These are phyloP conservation scores for Cicer yamashitae DNA, from an alignment of 306 rosid genomes.

Conservation along the genomic window DNA sequence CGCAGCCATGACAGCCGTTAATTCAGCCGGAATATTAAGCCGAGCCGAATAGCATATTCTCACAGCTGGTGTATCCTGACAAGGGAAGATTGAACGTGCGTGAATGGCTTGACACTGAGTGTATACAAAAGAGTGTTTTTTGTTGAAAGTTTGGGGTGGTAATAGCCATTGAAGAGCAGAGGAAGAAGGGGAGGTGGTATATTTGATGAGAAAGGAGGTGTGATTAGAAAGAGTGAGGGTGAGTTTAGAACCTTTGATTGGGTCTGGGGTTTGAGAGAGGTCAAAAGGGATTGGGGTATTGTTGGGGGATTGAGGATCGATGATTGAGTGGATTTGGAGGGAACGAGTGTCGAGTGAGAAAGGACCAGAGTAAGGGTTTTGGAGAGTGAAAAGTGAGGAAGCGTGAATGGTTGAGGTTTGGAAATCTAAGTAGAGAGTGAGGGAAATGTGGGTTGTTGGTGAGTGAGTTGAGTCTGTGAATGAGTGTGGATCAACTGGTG, in stretches of 20 bases:
- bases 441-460: conserved; percentile 58
- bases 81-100: conserved; percentile 86
- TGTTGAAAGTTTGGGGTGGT: conserved; percentile 80
- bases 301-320: conserved; percentile 52
- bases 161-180: conserved; percentile 93
- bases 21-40: conserved; percentile 63
- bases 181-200: conserved; percentile 71
- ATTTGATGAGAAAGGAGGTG: conserved; percentile 58
- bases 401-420: conserved; percentile 64
- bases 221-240: conserved; percentile 61
- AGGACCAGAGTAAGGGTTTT: conserved; percentile 58
- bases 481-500: conserved; percentile 88
- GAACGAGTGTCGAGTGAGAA: conserved; percentile 83
- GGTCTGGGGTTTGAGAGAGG: conserved; percentile 50
- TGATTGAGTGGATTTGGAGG: conserved; percentile 60
- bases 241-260: conserved; percentile 71
- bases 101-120: conserved; percentile 96
- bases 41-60: conserved; percentile 63
- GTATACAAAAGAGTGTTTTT: conserved; percentile 73
- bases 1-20: conserved; percentile 86
- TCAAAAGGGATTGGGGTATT: conserved; percentile 56
- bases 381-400: conserved; percentile 67
- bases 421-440: conserved; percentile 75
- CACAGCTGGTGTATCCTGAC: conserved; percentile 94
- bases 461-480: conserved; percentile 76